A percentile compares a stretch with the other conserved stretches of the same genome.
Conservation (phyloP, 495 filamentous ascomycete genomes). For the Letharia columbiana region DNA sequence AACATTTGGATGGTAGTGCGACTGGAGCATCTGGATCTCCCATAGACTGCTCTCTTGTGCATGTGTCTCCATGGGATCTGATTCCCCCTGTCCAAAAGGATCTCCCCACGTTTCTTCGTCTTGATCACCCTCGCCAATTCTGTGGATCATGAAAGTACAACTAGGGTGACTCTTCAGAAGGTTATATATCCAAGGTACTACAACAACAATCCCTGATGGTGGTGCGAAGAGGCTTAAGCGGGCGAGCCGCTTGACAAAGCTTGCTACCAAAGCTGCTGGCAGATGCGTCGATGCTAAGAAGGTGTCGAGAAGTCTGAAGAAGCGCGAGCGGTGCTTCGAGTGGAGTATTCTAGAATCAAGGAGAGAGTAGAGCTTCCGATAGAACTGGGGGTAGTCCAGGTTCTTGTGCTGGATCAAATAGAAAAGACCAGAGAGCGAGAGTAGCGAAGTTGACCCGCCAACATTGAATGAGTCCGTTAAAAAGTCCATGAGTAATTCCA, state of each 20-base stretch:
- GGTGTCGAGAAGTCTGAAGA: conserved; percentile 86
- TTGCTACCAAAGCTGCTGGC: conserved; percentile 80
- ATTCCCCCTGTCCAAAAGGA: conserved; percentile 64
- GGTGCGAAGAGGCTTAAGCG: conserved; percentile 76
- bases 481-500: conserved; percentile 94
- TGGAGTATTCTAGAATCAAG: conserved; percentile 79
- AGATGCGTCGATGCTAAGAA: conserved; percentile 92
- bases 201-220: conserved; percentile 75
- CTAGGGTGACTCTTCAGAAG: conserved; percentile 81
- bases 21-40: conserved; percentile 84
- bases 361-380: conserved; percentile 83
- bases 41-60: conserved; percentile 91
- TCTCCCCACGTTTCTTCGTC: conserved; percentile 64
- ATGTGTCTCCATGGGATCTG: conserved; percentile 72
- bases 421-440: conserved; percentile 89
- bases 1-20: conserved; percentile 95
- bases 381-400: conserved; percentile 94
- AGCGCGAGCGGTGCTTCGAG: conserved; percentile 84
- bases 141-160: conserved; percentile 92
- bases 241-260: conserved; percentile 88
- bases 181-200: conserved; percentile 93
- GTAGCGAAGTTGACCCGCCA: conserved; percentile 75
- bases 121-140: conserved; percentile 43
- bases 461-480: conserved; percentile 82
- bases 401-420: conserved; percentile 90